Base-by-base conservation (phyloP, 2,329 filamentous ascomycete species). In the Knufia fluminis region DNA sequence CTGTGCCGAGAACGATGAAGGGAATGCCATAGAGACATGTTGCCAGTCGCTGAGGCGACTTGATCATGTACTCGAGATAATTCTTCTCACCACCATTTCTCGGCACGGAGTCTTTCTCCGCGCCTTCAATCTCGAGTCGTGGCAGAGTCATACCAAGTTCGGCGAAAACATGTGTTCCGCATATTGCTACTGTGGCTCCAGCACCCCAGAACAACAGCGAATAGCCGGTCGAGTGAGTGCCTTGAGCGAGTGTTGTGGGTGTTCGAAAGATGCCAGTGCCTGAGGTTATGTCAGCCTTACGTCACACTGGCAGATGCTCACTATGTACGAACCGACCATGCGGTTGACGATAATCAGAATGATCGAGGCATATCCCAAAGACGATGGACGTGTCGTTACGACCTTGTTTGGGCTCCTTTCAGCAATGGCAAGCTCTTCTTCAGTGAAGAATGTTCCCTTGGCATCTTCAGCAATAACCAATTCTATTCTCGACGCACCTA, bases 91-190 rank as follows among this genome's bases (percentile, higher is more conserved):
- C 52, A 20, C 52, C 52, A 36, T 45, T 49, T 32, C 52, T 14
- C 17, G 52, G 45, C 10, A 54, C 42, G 3, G 45, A 31, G 6
- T 49, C 4, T 19, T 49, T 44, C 10, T 39, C 14, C 31, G 40
- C 36, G 22, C 39, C 39, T 3, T 49, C 47, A 35, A 49, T 26
- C 24, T 33, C 26, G 9, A 49, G 16, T 22, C 47, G 16, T 14
- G 71, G 72, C 39, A 76, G 66, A 2, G 72, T 71, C 45, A 70
- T 73, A 32, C 72, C 73, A 60, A 71, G 73, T 63, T 76, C 73
- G 26, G 75, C 60, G 48, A 74, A 76, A 9, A 65, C 61, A 9
- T 61, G 63, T 7, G 62, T 70, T 54, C 68, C 65, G 53, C 70
- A 68, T 59, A 71, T 66, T 4, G 71, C 70, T 60, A 75, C 73